Conservation (phyloP, 495 filamentous ascomycete species). For the Daldinia bambusicola region DNA sequence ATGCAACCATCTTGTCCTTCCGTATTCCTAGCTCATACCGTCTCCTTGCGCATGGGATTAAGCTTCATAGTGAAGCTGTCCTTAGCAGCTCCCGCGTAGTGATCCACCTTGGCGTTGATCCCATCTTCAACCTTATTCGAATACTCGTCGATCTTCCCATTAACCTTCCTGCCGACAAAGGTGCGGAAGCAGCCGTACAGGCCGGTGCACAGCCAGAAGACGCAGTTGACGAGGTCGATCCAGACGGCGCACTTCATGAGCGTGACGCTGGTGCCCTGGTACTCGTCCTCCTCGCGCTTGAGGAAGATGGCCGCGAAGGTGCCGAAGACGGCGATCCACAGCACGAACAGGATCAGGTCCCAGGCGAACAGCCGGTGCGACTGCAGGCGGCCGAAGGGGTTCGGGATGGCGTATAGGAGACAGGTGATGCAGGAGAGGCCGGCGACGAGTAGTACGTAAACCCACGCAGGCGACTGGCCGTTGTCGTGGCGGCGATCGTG, state of each 20-base stretch:
- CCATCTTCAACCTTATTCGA: constrained; percentile 38
- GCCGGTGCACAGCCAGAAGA: constrained; percentile 68
- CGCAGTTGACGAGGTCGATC: constrained; percentile 72
- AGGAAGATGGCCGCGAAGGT: constrained; percentile 77
- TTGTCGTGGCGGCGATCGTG: constrained; percentile 36
- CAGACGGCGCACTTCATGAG: constrained; percentile 78
- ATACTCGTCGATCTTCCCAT: constrained; percentile 45
- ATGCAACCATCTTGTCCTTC: not conserved
- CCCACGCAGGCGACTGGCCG: constrained; percentile 46
- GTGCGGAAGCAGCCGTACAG: constrained; percentile 49
- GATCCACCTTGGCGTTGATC: constrained; percentile 38
- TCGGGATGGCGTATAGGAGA: constrained; percentile 46
- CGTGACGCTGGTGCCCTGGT: constrained; percentile 55
- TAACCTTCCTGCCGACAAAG: constrained; percentile 48
- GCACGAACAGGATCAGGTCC: constrained; percentile 54
- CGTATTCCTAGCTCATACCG: constrained; percentile 16
- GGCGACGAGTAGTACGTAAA: constrained; percentile 48
- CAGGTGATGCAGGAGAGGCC: constrained; percentile 48
- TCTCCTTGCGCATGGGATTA: constrained; percentile 30
- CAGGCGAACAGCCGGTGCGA: constrained; percentile 48
- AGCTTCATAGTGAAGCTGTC: constrained; percentile 39
- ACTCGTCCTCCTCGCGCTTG: constrained; percentile 60
- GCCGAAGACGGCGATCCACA: constrained; percentile 75
- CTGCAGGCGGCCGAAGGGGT: constrained; percentile 42
- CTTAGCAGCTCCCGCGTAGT: constrained; percentile 28